Base-by-base conservation (phyloP, 2,329 filamentous ascomycete genomes). In the Monosporascus sp. region DNA sequence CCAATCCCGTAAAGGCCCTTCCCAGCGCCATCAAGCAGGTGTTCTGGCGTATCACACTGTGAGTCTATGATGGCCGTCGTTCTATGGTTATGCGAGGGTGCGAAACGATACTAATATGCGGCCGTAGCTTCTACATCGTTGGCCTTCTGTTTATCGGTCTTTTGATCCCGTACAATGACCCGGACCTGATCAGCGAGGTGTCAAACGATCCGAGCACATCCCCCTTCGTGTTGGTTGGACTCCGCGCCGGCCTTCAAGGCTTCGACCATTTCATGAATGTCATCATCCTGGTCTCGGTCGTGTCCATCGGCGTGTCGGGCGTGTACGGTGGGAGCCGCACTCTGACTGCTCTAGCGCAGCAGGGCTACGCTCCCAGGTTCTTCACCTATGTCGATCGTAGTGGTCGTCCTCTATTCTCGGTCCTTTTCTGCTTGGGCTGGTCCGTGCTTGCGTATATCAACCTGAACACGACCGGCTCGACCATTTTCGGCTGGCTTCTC, bases 11-110 rank as follows among this genome's bases (percentile, higher is more conserved):
- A 52, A 85, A 88, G 64, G 82, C 86, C 0, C 78, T 96, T 1
- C 91, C 91, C 0, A 85, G 83, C 2, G 91, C 91, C 5, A 85
- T 93, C 62, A 95, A 94, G 73, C 90, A 95, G 66, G 89, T 81
- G 34, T 81, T 81, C 54, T 81, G 78, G 78, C 76, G 79, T 59
- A 81, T 81, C 54, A 79, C 75, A 0, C 64, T 81, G 56, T 68
- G 56, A 60, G 65, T 57, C 20, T n/a, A 24, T 31, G 6, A 25
- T 8, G 15, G 24, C 20, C 17, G 27, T 37, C 5, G 20, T 36
- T 8, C 4, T 24, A 5, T 17, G 11, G 31, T 2, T 5, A 1
- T 22, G 9, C 20, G 6, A 15, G 38, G 3, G 39, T 47, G 1
- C 6, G 5, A 39, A 41, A 7, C 3, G 3, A 11, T 48, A 20